phyloP scores from a whole-genome alignment of 805 yeast genomes.

The Kazachstania kunashirensis region DNA sequence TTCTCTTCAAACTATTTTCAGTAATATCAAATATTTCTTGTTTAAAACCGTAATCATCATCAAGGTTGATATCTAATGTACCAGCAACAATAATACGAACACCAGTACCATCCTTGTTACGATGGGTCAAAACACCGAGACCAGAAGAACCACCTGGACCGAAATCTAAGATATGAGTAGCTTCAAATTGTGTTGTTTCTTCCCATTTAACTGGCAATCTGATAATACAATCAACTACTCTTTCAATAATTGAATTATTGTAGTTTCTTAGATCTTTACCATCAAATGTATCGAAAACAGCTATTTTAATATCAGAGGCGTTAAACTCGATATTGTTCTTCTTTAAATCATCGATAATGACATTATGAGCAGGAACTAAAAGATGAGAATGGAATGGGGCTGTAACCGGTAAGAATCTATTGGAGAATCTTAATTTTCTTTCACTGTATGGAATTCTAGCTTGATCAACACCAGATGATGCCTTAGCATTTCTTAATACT shows the following conservation, averaged over 20 bases:
- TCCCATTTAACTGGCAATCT: conserved; percentile 94
- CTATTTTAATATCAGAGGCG: conserved; percentile 53
- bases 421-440: conserved; percentile 87
- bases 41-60: conserved; percentile 89
- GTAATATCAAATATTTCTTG: conserved; percentile 82
- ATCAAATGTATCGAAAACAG: conserved; percentile 82
- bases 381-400: conserved; percentile 96
- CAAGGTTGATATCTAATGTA: conserved; percentile 59
- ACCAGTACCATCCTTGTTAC: conserved; percentile 98
- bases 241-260: conserved; percentile 46
- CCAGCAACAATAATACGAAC: conserved; percentile 91
- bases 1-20: conserved; percentile 57
- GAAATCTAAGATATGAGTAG: conserved; percentile 88
- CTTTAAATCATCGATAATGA: conserved; percentile 56
- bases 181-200: conserved; percentile 63
- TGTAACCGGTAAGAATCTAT: conserved; percentile 87
- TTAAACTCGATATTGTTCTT: conserved; percentile 49
- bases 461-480: conserved; percentile 89
- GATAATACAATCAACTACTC: conserved; percentile 76
- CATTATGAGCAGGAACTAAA: conserved; percentile 58
- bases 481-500: conserved; percentile 86
- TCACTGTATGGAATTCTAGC: conserved; percentile 88
- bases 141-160: conserved; percentile 99
- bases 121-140: conserved; percentile 88
- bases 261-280: conserved; percentile 67